These are phyloP conservation scores for Magnaporthales sp. DNA, from an alignment of 2,329 filamentous ascomycete species.

Conservation along the genomic window DNA sequence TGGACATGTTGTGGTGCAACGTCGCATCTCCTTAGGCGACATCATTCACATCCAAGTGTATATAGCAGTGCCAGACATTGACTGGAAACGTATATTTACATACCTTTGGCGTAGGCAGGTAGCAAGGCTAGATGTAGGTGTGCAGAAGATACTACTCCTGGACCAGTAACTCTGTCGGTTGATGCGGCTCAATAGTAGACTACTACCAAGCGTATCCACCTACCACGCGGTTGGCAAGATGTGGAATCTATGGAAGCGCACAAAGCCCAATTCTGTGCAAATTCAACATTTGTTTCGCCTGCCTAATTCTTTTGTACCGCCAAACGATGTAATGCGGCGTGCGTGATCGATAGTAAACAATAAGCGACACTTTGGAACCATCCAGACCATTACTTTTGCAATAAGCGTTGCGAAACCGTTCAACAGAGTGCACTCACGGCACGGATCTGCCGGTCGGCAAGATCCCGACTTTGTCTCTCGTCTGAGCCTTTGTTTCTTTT, in stretches of 20 bases:
- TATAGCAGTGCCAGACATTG: background rate
- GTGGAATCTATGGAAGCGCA: background rate
- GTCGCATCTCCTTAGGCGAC: background rate
- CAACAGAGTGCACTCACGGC: too few relatives aligned
- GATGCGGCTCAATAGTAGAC: background rate
- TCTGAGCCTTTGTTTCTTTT: too few relatives aligned
- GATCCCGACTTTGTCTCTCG: too few relatives aligned
- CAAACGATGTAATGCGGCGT: background rate
- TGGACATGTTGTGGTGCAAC: background rate
- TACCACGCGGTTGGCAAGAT: background rate
- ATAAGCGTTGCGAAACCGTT: background rate
- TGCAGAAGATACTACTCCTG: too few relatives aligned
- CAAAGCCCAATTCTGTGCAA: background rate
- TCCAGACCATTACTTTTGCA: background rate
- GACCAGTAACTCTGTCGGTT: too few relatives aligned
- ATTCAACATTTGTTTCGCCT: background rate
- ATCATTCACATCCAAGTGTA: background rate
- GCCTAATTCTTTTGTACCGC: background rate
- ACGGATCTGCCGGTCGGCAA: background rate
- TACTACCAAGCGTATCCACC: background rate
- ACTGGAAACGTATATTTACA: background rate
- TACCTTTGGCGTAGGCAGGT: too few relatives aligned
- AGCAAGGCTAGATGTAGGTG: too few relatives aligned
- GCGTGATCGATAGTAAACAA: background rate
- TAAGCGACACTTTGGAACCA: background rate